phyloP scores from a whole-genome alignment of 345 rosid species.

The Salix caprea region DNA sequence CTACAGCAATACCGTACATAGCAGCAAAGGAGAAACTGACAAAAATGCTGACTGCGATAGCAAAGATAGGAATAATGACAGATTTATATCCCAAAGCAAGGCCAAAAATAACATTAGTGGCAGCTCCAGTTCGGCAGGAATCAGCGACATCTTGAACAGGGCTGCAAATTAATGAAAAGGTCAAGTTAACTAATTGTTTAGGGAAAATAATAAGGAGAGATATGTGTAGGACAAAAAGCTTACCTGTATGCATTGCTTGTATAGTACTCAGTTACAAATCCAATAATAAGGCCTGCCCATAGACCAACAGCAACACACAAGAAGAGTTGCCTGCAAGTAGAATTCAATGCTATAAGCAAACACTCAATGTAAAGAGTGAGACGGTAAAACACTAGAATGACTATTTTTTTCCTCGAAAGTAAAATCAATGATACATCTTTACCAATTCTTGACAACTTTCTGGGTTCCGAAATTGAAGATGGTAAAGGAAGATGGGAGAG shows the following conservation, averaged over 20 bases:
- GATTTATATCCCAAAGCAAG: conserved; percentile 81
- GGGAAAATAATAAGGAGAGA: neutral
- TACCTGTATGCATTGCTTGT: conserved; percentile 77
- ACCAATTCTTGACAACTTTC: conserved; percentile 73
- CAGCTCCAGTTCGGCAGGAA: conserved; percentile 90
- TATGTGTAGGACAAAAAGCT: neutral
- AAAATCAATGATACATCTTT: conserved; percentile 6
- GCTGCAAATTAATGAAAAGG: conserved; percentile 36
- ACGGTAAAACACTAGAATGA: neutral
- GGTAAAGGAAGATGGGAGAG: conserved; percentile 65
- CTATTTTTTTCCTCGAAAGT: accelerated
- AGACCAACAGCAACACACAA: conserved; percentile 72
- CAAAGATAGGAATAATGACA: conserved; percentile 67
- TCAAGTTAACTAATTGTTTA: neutral
- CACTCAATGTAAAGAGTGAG: neutral
- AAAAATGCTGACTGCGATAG: conserved; percentile 63
- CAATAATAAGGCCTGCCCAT: conserved; percentile 80
- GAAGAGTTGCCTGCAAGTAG: conserved; percentile 57
- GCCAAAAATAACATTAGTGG: conserved; percentile 73
- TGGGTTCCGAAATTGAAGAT: conserved; percentile 66
- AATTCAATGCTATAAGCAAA: conserved; percentile 8
- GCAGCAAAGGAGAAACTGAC: conserved; percentile 77
- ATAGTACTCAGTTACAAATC: conserved; percentile 68
- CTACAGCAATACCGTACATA: conserved; percentile 77
- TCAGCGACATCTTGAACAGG: conserved; percentile 98